These are phyloP conservation scores for Ogataea kodamae DNA, from an alignment of 805 yeast genomes.

Conservation along the genomic window DNA sequence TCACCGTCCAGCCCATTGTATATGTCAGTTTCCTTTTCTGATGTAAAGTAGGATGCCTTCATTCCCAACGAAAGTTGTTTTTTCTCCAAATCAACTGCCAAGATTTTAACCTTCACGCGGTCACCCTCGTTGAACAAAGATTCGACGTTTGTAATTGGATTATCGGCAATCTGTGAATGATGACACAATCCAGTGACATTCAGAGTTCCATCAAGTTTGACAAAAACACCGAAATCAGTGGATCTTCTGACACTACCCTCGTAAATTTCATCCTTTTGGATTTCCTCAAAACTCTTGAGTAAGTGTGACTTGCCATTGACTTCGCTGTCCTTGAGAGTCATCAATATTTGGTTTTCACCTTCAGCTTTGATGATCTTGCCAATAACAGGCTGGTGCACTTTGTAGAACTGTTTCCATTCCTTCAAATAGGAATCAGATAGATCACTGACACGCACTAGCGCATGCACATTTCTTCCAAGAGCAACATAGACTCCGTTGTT, in stretches of 20 bases:
- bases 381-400: conserved; percentile 64
- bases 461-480: conserved; percentile 66
- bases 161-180: conserved; percentile 77
- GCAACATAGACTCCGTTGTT: conserved; percentile 77
- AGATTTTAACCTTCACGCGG: conserved; percentile 78
- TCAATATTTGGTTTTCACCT: conserved; percentile 59
- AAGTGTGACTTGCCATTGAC: conserved; percentile 64
- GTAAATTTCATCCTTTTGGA: conserved; percentile 63
- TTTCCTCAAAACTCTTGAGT: conserved; percentile 61
- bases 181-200: conserved; percentile 86
- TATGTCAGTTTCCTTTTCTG: conserved; percentile 28
- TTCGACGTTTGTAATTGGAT: conserved; percentile 50
- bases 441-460: conserved; percentile 77
- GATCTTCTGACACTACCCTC: conserved; percentile 78
- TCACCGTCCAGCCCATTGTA: no score
- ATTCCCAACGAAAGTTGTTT: conserved; percentile 83
- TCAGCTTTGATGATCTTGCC: conserved; percentile 69
- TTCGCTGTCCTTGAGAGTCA: conserved; percentile 79
- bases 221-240: conserved; percentile 89
- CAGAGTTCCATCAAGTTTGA: conserved; percentile 69
- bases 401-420: conserved; percentile 83
- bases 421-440: conserved; percentile 76
- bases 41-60: conserved; percentile 84
- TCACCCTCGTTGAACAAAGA: conserved; percentile 85
- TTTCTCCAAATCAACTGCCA: conserved; percentile 59